Percentiles rank a stretch among this genome's conserved stretches.
These are phyloP conservation scores for Exsudoporus frostii DNA, from an alignment of 768 basidiomycete genomes.

Conservation along the genomic window DNA sequence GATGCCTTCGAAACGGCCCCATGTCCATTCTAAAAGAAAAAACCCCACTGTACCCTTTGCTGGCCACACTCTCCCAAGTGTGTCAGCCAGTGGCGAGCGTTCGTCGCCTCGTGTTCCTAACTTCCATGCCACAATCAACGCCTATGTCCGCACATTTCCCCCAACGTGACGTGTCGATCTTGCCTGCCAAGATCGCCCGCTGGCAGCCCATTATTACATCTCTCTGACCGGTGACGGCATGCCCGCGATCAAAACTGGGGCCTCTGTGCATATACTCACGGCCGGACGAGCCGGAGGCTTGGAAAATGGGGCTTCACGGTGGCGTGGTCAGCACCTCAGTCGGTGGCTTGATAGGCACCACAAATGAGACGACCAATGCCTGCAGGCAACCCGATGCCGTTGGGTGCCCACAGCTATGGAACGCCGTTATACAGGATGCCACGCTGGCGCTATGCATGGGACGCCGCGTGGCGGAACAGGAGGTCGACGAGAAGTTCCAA, in stretches of 20 bases:
- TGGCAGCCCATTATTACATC: constrained; percentile 1
- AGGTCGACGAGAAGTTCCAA: not conserved
- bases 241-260: constrained; percentile 10
- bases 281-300: not conserved
- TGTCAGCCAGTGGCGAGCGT: constrained; percentile 11
- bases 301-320: constrained; percentile 1
- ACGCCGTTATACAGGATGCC: constrained; percentile 10
- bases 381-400: constrained; percentile 14
- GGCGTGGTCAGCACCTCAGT: constrained; percentile 2
- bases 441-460: constrained; percentile 3
- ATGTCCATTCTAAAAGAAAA: constrained; percentile 4
- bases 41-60: not conserved
- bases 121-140: constrained; percentile 17
- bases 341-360: constrained; percentile 21
- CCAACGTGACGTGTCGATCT: constrained; percentile 24
- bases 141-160: constrained; percentile 16
- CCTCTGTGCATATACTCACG: constrained; percentile 1
- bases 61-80: not conserved
- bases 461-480: constrained; percentile 14
- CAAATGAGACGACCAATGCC: constrained; percentile 1
- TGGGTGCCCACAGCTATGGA: constrained; percentile 12
- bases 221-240: constrained; percentile 15
- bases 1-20: constrained; percentile 3
- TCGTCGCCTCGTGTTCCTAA: constrained; percentile 16
- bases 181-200: not conserved